phyloP scores from a whole-genome alignment of 768 basidiomycete genomes.

The Asterophora parasitica region DNA sequence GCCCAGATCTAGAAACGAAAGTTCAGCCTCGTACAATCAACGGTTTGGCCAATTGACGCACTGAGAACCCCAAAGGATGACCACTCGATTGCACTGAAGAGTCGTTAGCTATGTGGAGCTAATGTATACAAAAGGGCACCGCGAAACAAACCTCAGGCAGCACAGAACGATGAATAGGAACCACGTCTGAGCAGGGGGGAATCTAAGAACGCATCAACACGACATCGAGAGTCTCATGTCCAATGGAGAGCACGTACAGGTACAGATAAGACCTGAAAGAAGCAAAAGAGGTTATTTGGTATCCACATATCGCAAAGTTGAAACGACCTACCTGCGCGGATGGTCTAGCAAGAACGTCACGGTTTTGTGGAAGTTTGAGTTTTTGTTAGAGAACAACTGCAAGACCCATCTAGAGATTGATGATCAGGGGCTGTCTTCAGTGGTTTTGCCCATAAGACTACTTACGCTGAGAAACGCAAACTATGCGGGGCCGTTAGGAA shows the following conservation, averaged over 20 bases:
- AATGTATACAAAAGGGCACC: neutral
- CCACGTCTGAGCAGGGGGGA: constrained; percentile 76
- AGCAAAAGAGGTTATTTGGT: neutral
- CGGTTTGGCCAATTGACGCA: constrained; percentile 17
- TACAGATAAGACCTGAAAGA: constrained; percentile 55
- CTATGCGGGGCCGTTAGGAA: constrained; percentile 24
- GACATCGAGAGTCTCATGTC: neutral
- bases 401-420: constrained; percentile 49
- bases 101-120: neutral
- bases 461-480: constrained; percentile 59
- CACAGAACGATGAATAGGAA: constrained; percentile 55
- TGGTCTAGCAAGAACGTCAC: constrained; percentile 75
- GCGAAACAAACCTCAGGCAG: constrained; percentile 43
- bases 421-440: neutral
- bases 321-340: constrained; percentile 51
- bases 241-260: constrained; percentile 28
- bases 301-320: too few relatives aligned
- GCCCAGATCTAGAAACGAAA: constrained; percentile 30
- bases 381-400: constrained; percentile 42
- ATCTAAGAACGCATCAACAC: constrained; percentile 26
- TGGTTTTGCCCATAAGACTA: neutral
- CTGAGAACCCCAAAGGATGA: constrained; percentile 61
- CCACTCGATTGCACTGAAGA: constrained; percentile 57
- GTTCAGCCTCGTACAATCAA: neutral
- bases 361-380: constrained; percentile 45